Evolutionary conservation across 305 asterid species (phyloP).

Genomic region (Solanum chacoense): DNA sequence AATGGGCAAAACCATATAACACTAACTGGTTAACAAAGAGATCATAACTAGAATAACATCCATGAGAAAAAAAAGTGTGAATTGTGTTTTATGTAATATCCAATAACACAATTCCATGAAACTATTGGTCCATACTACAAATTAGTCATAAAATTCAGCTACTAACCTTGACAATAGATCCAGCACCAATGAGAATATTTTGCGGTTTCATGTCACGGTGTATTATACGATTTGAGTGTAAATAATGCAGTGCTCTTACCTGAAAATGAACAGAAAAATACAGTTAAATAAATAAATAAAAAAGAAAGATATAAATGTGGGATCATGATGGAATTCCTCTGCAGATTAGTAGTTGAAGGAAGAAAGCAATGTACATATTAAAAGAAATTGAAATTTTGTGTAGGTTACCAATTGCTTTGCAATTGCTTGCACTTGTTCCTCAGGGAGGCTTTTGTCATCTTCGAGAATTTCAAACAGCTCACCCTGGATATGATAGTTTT

Average conservation of each 20-base stretch:
- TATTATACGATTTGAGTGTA: constrained; percentile 94
- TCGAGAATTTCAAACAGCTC: constrained; percentile 97
- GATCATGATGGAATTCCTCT: not conserved
- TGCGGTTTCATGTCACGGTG: constrained; percentile 99
- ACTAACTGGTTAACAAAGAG: not conserved
- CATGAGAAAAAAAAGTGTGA: not conserved
- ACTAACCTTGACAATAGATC: constrained; percentile 81
- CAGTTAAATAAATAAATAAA: not conserved
- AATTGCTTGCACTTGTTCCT: constrained; percentile 97
- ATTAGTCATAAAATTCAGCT: not conserved
- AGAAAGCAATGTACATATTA: not conserved
- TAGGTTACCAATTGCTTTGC: constrained; percentile 87
- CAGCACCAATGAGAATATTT: constrained; percentile 93
- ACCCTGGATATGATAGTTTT: constrained; percentile 48
- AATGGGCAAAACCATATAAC: not conserved
- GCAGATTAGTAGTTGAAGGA: not conserved
- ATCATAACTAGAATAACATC: not conserved
- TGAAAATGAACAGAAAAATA: constrained; percentile 18
- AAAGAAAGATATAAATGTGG: not conserved
- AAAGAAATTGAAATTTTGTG: not conserved
- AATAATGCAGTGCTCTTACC: constrained; percentile 93
- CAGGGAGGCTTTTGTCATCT: constrained; percentile 98
- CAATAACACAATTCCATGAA: not conserved
- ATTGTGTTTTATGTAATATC: not conserved
- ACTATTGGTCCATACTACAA: not conserved